Evolutionary conservation across 2,329 filamentous ascomycete genomes (phyloP).

Genomic region (Cladophialophora chaetospira): DNA sequence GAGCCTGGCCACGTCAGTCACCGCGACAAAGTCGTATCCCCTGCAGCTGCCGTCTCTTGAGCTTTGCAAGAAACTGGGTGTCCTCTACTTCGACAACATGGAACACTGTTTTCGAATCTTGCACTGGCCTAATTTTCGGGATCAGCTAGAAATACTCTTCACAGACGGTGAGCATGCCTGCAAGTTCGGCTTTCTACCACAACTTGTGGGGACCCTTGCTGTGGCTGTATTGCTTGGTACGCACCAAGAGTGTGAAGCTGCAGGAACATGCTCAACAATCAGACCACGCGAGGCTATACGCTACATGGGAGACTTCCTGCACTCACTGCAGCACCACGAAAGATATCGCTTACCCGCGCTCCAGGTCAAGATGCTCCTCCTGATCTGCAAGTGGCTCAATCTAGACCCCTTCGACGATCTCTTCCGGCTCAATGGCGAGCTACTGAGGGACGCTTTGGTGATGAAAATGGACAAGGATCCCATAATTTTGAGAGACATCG

Average conservation of each 20-base stretch:
- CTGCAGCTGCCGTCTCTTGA: slow-evolving; percentile 22
- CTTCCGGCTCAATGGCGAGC: slow-evolving; percentile 27
- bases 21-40: neutral
- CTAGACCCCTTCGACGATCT: slow-evolving; percentile 23
- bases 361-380: slow-evolving; percentile 27
- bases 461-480: slow-evolving; percentile 30
- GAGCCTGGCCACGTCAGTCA: neutral
- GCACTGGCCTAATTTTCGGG: slow-evolving; percentile 24
- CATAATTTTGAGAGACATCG: slow-evolving; percentile 2
- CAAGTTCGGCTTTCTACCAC: slow-evolving; percentile 26
- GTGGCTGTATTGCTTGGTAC: slow-evolving; percentile 26
- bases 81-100: slow-evolving; percentile 33
- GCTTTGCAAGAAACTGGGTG: slow-evolving; percentile 23
- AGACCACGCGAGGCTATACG: slow-evolving; percentile 16
- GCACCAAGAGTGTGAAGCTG: slow-evolving; percentile 27
- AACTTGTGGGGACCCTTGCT: slow-evolving; percentile 28
- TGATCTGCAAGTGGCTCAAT: slow-evolving; percentile 27
- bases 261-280: slow-evolving; percentile 13
- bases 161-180: slow-evolving; percentile 20
- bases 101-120: slow-evolving; percentile 33
- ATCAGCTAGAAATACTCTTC: slow-evolving; percentile 26
- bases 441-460: slow-evolving; percentile 28
- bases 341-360: slow-evolving; percentile 25
- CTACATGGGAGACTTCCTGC: slow-evolving; percentile 26
- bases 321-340: slow-evolving; percentile 9